Evolutionary conservation across 371 early-diverging fungal species (phyloP).

Genomic region (Synchytrium microbalum): DNA sequence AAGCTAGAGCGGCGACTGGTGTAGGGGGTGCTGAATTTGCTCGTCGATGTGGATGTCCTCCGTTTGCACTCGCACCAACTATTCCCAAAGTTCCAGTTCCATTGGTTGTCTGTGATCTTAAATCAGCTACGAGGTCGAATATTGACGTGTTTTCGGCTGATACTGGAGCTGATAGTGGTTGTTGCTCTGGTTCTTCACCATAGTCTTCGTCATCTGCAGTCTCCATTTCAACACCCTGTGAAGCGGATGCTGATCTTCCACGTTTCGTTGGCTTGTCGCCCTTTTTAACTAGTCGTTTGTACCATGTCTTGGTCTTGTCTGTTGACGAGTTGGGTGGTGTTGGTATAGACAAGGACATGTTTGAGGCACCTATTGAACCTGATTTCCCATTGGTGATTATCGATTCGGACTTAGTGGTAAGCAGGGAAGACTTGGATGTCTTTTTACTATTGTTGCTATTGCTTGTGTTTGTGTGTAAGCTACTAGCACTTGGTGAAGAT

Average conservation of each 20-base stretch:
- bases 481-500: conserved; percentile 4
- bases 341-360: not conserved
- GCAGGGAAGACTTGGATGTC: not conserved
- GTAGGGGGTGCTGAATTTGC: not conserved
- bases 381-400: conserved; percentile 5
- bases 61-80: too few species aligned
- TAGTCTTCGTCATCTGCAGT: not conserved
- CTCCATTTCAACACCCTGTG: not conserved
- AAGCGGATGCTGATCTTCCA: conserved; percentile 20
- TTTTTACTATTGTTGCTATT: not conserved
- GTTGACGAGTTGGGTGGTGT: not conserved
- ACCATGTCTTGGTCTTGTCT: conserved; percentile 17
- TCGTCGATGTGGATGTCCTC: too few species aligned
- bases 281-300: conserved; percentile 22
- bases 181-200: not conserved
- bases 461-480: not conserved
- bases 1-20: not conserved
- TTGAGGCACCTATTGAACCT: conserved; percentile 5
- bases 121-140: not conserved
- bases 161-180: not conserved
- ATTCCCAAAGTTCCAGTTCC: not conserved
- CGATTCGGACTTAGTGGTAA: conserved; percentile 11
- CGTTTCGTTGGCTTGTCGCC: conserved; percentile 10
- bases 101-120: not conserved
- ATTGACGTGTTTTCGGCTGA: not conserved